Conservation (phyloP, 2,329 filamentous ascomycete genomes). For the Monilinia laxa region DNA sequence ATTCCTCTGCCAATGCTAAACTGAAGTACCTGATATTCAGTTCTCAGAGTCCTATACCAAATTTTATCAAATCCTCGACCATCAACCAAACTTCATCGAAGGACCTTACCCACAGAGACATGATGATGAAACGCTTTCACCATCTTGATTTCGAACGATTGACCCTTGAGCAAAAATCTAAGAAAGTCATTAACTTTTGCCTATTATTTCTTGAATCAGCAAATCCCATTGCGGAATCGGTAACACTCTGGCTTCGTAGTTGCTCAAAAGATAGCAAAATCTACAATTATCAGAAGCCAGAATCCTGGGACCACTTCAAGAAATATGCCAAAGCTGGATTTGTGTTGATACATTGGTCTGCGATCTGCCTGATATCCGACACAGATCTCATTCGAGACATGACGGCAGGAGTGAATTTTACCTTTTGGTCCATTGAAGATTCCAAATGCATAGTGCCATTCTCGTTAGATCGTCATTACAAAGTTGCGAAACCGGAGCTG, state of each 20-base stretch:
- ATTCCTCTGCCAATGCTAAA: conserved; percentile 18
- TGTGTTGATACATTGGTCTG: conserved; percentile 38
- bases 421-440: conserved; percentile 38
- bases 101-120: conserved; percentile 1
- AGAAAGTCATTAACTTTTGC: conserved; percentile 44
- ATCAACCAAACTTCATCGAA: conserved; percentile 7
- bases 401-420: conserved; percentile 16
- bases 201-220: conserved; percentile 50
- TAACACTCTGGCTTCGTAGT: conserved; percentile 48
- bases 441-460: conserved; percentile 32
- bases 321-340: conserved; percentile 30
- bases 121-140: conserved; percentile 27
- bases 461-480: conserved; percentile 24
- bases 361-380: conserved; percentile 27
- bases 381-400: conserved; percentile 28
- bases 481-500: conserved; percentile 30
- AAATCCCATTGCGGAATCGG: conserved; percentile 41
- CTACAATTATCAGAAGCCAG: conserved; percentile 44
- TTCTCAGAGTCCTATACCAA: neutral
- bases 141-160: conserved; percentile 31
- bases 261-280: conserved; percentile 46
- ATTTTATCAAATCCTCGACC: neutral
- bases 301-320: conserved; percentile 51
- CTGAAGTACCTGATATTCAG: conserved; percentile 36
- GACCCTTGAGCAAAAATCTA: conserved; percentile 20